phyloP scores from a whole-genome alignment of 805 yeast genomes.

The Sungouiella blattae region DNA sequence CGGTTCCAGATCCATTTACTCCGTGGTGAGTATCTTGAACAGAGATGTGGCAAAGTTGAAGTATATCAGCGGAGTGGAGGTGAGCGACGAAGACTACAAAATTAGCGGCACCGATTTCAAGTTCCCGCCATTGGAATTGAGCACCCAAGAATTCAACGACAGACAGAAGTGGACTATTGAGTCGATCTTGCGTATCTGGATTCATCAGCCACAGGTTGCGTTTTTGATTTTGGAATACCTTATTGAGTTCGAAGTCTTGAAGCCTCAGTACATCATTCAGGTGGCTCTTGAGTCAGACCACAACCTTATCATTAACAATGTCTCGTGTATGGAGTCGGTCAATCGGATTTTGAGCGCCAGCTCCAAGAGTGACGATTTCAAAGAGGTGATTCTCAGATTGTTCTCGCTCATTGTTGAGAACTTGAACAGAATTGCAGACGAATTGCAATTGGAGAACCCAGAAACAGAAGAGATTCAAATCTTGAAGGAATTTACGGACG shows the following conservation, averaged over 20 bases:
- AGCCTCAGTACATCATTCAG: constrained; percentile 25
- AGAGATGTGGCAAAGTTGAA: constrained; percentile 40
- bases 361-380: constrained; percentile 16
- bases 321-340: constrained; percentile 42
- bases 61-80: constrained; percentile 31
- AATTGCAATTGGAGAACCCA: constrained; percentile 13
- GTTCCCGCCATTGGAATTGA: constrained; percentile 26
- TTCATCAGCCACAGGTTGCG: constrained; percentile 43
- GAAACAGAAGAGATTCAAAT: constrained; percentile 20
- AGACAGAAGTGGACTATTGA: constrained; percentile 38
- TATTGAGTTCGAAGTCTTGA: constrained; percentile 35
- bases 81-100: constrained; percentile 28
- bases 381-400: constrained; percentile 17
- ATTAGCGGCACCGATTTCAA: constrained; percentile 26
- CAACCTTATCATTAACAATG: constrained; percentile 37
- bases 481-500: constrained; percentile 24
- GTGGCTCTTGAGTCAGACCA: constrained; percentile 23
- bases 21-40: constrained; percentile 38
- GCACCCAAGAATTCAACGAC: constrained; percentile 20
- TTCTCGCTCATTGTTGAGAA: constrained; percentile 27
- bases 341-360: constrained; percentile 29
- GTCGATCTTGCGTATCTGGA: constrained; percentile 40
- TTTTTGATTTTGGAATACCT: constrained; percentile 41
- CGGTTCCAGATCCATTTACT: constrained; percentile 80
- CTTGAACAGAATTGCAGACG: constrained; percentile 23